Conservation (phyloP, 164 flowering plant species). For the Platanus orientalis region DNA sequence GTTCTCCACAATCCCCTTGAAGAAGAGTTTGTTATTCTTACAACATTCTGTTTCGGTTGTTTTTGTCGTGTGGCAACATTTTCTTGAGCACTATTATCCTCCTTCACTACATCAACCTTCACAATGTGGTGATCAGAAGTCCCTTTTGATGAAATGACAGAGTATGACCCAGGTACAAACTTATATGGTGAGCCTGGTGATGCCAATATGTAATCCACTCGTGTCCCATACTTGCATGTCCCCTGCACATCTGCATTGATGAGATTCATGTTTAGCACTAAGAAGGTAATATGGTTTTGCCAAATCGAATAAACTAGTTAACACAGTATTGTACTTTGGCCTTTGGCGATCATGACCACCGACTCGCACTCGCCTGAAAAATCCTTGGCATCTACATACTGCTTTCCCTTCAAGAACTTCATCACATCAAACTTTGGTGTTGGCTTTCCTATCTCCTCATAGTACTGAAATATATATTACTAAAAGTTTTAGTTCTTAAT, state of each 20-base stretch:
- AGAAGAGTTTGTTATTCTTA: constrained; percentile 23
- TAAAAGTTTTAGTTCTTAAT: neutral
- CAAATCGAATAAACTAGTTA: neutral
- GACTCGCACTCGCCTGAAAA: constrained; percentile 90
- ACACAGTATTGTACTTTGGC: constrained; percentile 57
- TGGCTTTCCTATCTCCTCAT: constrained; percentile 93
- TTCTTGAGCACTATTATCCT: constrained; percentile 10
- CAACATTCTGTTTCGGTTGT: constrained; percentile 23
- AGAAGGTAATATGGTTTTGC: neutral
- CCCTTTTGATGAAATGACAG: constrained; percentile 89
- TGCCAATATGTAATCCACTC: constrained; percentile 82
- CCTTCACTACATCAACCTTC: constrained; percentile 56
- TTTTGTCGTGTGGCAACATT: constrained; percentile 8
- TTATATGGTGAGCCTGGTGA: constrained; percentile 67
- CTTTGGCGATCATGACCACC: constrained; percentile 91
- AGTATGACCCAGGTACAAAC: constrained; percentile 83
- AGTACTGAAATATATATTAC: constrained; percentile 46
- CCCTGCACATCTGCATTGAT: constrained; percentile 80
- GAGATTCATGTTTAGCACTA: neutral
- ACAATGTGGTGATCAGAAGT: constrained; percentile 98
- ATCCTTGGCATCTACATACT: constrained; percentile 76
- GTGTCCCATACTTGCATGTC: constrained; percentile 93
- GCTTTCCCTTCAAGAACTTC: constrained; percentile 64
- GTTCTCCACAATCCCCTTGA: constrained; percentile 34
- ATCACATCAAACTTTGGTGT: constrained; percentile 83